phyloP scores from a whole-genome alignment of 352 stramenopile species.

The Phytophthora boehmeriae region DNA sequence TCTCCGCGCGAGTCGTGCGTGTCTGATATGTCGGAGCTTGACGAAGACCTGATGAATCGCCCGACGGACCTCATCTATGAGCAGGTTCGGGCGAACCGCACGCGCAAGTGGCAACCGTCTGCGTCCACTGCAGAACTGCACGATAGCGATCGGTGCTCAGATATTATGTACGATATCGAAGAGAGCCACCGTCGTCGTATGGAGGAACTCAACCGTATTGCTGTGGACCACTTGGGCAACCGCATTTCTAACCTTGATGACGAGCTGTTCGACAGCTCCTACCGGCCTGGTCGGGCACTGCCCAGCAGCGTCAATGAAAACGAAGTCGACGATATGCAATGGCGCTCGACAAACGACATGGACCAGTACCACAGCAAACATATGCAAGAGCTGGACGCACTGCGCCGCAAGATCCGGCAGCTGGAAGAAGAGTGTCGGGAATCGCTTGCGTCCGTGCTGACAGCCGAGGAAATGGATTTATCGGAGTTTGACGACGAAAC shows the following conservation, averaged over 20 bases:
- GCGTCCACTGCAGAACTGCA: neutral
- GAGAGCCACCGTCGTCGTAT: conserved; percentile 55
- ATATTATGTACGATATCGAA: conserved; percentile 49
- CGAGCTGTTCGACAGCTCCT: conserved; percentile 31
- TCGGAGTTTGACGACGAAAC: conserved; percentile 40
- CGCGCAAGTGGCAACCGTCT: conserved; percentile 8
- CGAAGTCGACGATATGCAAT: conserved; percentile 32
- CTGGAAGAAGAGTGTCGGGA: conserved; percentile 63
- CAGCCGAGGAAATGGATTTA: conserved; percentile 49
- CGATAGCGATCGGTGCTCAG: conserved; percentile 32
- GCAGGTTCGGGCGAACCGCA: conserved; percentile 45
- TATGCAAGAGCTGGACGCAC: conserved; percentile 48
- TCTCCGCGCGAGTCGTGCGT: conserved; percentile 30
- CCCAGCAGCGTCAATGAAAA: conserved; percentile 19
- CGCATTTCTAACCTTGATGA: conserved; percentile 51
- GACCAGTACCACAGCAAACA: conserved; percentile 49
- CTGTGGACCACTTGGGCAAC: conserved; percentile 48
- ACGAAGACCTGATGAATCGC: conserved; percentile 56
- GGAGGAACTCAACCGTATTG: conserved; percentile 60
- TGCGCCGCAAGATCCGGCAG: conserved; percentile 45
- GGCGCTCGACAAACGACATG: conserved; percentile 54
- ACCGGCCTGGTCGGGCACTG: conserved; percentile 23
- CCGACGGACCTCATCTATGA: conserved; percentile 56
- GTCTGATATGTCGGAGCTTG: conserved; percentile 37
- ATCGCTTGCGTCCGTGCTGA: conserved; percentile 60